Conservation (phyloP, 2,329 filamentous ascomycete genomes). For the Penicillium psychrosexuale region DNA sequence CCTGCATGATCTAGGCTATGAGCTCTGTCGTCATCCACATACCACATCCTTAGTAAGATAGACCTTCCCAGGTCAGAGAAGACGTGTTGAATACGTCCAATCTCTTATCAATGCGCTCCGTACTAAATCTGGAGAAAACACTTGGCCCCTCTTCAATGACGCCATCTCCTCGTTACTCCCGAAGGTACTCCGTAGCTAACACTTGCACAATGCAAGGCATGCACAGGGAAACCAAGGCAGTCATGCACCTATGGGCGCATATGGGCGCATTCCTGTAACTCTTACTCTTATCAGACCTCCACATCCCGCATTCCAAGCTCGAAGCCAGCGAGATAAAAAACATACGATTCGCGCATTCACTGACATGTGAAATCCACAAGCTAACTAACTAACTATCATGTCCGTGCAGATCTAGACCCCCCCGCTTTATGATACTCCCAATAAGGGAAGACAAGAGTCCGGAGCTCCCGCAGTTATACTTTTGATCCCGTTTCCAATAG, state of each 20-base stretch:
- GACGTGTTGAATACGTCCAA: not conserved
- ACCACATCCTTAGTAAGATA: not conserved
- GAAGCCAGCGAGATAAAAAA: not conserved
- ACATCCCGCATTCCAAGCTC: not conserved
- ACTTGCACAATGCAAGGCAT: not conserved
- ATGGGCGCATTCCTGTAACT: not conserved
- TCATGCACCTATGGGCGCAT: not conserved
- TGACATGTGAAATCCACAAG: not conserved
- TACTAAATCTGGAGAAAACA: slow-evolving; percentile 6
- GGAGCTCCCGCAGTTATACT: not conserved
- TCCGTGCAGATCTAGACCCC: not conserved
- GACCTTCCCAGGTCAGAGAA: no score
- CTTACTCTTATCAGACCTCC: not conserved
- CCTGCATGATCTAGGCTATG: slow-evolving; percentile 14
- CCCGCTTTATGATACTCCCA: not conserved
- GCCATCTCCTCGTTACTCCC: not conserved
- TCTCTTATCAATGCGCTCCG: not conserved
- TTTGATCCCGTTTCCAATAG: not conserved
- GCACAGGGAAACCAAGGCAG: not conserved
- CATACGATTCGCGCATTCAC: not conserved
- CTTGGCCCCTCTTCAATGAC: slow-evolving; percentile 1
- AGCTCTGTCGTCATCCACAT: slow-evolving; percentile 7
- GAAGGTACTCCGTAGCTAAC: not conserved
- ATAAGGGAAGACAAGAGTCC: not conserved
- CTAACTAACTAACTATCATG: not conserved